Evolutionary conservation across 1,284 basidiomycete genomes (phyloP), one percentile per base, ranked within the genome.

Genomic region (Macrocystidia cucumis): DNA sequence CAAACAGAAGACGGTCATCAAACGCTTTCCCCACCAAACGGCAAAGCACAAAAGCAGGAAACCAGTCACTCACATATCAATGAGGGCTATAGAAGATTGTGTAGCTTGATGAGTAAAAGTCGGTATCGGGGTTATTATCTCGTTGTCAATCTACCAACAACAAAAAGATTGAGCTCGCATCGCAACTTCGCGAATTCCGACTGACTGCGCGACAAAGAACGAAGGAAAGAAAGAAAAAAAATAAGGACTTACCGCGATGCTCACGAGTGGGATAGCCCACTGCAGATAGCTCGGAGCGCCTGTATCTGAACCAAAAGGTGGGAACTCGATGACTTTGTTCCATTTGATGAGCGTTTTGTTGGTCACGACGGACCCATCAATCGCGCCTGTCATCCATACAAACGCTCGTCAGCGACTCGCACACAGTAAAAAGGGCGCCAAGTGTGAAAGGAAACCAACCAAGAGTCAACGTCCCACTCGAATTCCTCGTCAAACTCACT

Each of bases 201-300:
- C 85, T 6, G 82, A 66, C 82, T 86, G 39, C 5, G 34, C 28
- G n/a, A 25, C 29, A 6, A 32, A 39, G 18, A 42, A 29, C 29
- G 7, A 14, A 32, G 13, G 42, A 44, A 32, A 37, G 6, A 13
- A 30, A 6, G 8, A 3, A 23, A 24, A 25, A 33, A 21, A 25
- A 16, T 21, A 24, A 20, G 40, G 30, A 48, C 67, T 35, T 45
- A 90, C 78, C 21, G 71, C 65, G 32, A 91, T 64, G 17, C 61
- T 59, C 1, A 67, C 55, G 25, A 93, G 56, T 4, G 74, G 72
- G 33, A 91, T 71, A 0, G 77, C 71, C 90, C 90, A 93, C 43
- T 84, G 80, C 20, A 91, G 65, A 50, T 91, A 92, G 44, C 77
- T 80, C 0, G 84, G 77, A 9, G 62, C 52, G 44, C 76, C 79